Base-by-base conservation (phyloP, 192 early-diverging fungal genomes). In the Coemansia sp. region DNA sequence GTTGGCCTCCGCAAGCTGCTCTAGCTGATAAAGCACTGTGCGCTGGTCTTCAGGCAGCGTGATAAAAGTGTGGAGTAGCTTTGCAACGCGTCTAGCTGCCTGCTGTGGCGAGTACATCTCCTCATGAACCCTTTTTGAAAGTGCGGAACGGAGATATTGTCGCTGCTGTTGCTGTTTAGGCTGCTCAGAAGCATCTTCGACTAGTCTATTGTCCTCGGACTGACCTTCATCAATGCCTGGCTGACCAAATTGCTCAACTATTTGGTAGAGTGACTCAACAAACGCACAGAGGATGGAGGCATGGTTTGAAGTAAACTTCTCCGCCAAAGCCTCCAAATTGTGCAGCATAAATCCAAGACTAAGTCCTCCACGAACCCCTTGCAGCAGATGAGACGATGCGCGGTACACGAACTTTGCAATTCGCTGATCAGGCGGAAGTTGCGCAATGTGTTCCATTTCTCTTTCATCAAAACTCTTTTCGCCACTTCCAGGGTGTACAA, bases 321-420 rank as follows among this genome's bases (percentile, higher is more conserved):
- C 63, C 9, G 81, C 68, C 37, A 71, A 64, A 12, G 65, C 44
- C 49, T 83, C 72, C 9, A 83, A 54, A 12, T 77, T 83, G 64
- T 74, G 69, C 75, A 83, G 59, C 81, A 83, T 83, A 44, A 83
- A 83, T 10, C 81, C 81, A 21, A 75, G 67, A 32, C 66, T 83
- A 38, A 83, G 69, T 3, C 76, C 72, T 6, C 76, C 65, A 38
- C 81, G 81, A 23, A 76, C 81, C 4, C 81, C 75, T 58, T 83
- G 81, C 67, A 70, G 75, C 63, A 83, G 56, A 48, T 83, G 81
- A 32, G 81, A 83, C 48, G 81, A 75, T 9, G 81, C 81, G 9
- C 81, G 71, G 56, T 58, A 70, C 18, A 83, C 63, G 58, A 83
- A 83, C 62, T 83, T 83, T 71, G 81, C 81, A 32, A 83, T 74